Percentiles rank a stretch among this genome's conserved stretches.
phyloP scores from a whole-genome alignment of 176 grass and related monocot genomes.

The Oryza rufipogon region DNA sequence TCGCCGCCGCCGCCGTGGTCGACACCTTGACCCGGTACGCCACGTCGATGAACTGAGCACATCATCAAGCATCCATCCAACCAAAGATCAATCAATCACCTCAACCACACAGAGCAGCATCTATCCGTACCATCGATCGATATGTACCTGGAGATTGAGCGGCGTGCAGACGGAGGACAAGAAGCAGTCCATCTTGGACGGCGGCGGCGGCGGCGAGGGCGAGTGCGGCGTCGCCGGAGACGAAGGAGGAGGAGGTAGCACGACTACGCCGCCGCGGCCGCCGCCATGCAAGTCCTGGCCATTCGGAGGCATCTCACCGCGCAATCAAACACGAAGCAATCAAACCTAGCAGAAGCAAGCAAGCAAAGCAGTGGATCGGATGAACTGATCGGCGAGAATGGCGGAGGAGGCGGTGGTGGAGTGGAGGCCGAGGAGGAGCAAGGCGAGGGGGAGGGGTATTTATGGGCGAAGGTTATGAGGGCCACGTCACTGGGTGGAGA shows the following conservation, averaged over 20 bases:
- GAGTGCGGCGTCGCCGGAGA: neutral
- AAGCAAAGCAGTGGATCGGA: neutral
- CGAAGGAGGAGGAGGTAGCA: neutral
- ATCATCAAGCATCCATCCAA: neutral
- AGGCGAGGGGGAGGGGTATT: slow-evolving; percentile 35
- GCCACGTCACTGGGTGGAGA: slow-evolving; percentile 54
- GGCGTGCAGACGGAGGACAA: slow-evolving; percentile 68
- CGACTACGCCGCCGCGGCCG: neutral
- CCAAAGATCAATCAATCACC: neutral
- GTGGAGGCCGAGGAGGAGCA: neutral
- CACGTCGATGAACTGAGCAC: slow-evolving; percentile 75
- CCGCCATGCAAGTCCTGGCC: slow-evolving; percentile 30
- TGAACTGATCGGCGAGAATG: neutral
- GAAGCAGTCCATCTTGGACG: slow-evolving; percentile 79
- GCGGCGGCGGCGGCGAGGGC: neutral
- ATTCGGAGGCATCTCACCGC: slow-evolving; percentile 55
- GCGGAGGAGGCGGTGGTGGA: neutral
- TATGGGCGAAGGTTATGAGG: slow-evolving; percentile 35
- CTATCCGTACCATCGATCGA: too few species aligned
- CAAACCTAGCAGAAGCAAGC: too few species aligned
- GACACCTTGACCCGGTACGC: slow-evolving; percentile 59
- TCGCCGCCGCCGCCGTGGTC: neutral
- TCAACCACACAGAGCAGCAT: neutral
- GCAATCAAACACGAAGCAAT: neutral
- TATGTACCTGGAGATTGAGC: slow-evolving; percentile 69